These are phyloP conservation scores for Penicillium bovifimosum DNA, from an alignment of 495 filamentous ascomycete species.

Conservation along the genomic window DNA sequence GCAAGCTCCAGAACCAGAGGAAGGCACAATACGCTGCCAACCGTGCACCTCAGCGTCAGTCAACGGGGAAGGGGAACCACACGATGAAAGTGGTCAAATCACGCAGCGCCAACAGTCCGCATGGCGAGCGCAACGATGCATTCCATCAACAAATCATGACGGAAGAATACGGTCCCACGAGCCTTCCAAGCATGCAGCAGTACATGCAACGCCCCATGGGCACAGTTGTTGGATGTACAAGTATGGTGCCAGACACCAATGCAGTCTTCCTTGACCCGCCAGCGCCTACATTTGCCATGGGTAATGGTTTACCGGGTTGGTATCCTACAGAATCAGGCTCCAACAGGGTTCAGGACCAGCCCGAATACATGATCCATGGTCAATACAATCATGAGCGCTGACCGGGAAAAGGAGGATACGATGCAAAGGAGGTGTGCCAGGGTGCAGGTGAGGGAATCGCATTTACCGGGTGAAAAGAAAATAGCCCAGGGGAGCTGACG, in stretches of 20 bases:
- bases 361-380: slow-evolving; percentile 17
- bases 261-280: slow-evolving; percentile 24
- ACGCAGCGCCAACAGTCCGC: not conserved
- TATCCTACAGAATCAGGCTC: not conserved
- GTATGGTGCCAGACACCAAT: slow-evolving; percentile 16
- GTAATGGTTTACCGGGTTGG: slow-evolving; percentile 16
- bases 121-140: slow-evolving; percentile 13
- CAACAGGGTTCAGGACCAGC: slow-evolving; percentile 15
- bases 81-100: slow-evolving; percentile 28
- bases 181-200: slow-evolving; percentile 9
- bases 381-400: not conserved
- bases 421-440: slow-evolving; percentile 1
- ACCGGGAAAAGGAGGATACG: slow-evolving; percentile 2
- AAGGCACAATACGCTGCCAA: slow-evolving; percentile 38
- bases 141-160: not conserved
- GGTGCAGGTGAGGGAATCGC: not conserved
- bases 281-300: slow-evolving; percentile 15
- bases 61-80: slow-evolving; percentile 53
- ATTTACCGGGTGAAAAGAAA: not conserved
- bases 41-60: slow-evolving; percentile 46
- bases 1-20: slow-evolving; percentile 45
- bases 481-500: not conserved
- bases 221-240: slow-evolving; percentile 26
- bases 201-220: slow-evolving; percentile 15
- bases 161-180: not conserved